Base-by-base conservation (phyloP, 2,329 filamentous ascomycete species). In the Botrytis byssoidea region DNA sequence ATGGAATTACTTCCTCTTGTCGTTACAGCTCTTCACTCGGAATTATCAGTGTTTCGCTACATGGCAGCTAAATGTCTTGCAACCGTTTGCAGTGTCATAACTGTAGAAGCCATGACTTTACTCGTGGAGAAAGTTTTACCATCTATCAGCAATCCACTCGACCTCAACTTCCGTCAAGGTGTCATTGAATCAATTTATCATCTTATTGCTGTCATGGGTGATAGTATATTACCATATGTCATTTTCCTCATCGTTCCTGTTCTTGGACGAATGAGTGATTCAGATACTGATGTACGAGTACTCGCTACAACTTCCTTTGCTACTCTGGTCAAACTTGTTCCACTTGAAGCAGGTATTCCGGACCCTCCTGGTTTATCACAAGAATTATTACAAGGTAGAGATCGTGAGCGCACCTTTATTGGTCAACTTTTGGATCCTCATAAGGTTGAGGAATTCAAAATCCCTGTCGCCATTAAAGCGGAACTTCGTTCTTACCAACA, bases 171-270 rank as follows among this genome's bases (percentile, higher is more conserved):
- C 83, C 91, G 96, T 57, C 96, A 99, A 84, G 96, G 96, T 76
- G 94, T 94, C 9, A 96, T 97, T 73, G 96, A 99, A 83, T 94
- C 91, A 78, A 93, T 99, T 74, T 99, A 99, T 81, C 96, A 99
- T 83, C 86, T 99, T 74, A 99, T 99, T 76, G 93, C 97, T 74
- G 95, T 98, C 70, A 99, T 99, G 96, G 96, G 97, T 75, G 96
- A 98, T 81, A 89, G 90, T 55, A 99, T 99, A 73, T 84, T 99
- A 44, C 96, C 97, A 4, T 99, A 99, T 80, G 96, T 99, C 76
- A 98, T 99, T 79, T 99, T 99, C 89, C 89, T 99, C 77, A 97
- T 99, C 74, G 97, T 98, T 20, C 96, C 96, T 22, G 96, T 99
- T 6, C 88, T 99, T 69, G 96, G 96, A 71, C 91, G 96, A 63